A percentile compares a stretch with the other conserved stretches of the same genome.
Conservation (phyloP, 257 asterid species). For the Voacanga thouarsii region DNA sequence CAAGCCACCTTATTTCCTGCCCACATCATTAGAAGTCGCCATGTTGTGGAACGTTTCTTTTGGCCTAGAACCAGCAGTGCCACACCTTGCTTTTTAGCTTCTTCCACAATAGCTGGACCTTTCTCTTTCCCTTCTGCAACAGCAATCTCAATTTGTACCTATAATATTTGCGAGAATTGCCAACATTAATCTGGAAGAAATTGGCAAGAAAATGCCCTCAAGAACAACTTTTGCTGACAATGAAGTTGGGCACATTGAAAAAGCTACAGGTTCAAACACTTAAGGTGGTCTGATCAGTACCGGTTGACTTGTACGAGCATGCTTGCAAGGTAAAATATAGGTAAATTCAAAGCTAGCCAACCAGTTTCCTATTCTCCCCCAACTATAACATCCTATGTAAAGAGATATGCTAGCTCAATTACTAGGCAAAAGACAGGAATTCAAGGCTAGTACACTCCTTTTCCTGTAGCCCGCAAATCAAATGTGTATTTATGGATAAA, state of each 20-base stretch:
- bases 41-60: slow-evolving; percentile 59
- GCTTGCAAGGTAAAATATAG: too few relatives aligned
- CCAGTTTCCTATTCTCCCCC: too few relatives aligned
- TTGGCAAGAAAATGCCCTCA: neutral
- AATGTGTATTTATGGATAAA: neutral
- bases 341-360: too few relatives aligned
- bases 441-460: too few relatives aligned
- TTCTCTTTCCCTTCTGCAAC: slow-evolving; percentile 70
- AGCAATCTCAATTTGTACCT: slow-evolving; percentile 54
- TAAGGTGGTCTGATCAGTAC: too few relatives aligned
- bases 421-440: too few relatives aligned
- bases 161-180: neutral
- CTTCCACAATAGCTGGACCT: slow-evolving; percentile 62
- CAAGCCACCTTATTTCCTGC: slow-evolving; percentile 41
- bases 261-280: too few relatives aligned
- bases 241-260: neutral
- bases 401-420: too few relatives aligned
- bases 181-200: neutral
- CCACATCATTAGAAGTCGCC: slow-evolving; percentile 81
- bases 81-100: slow-evolving; percentile 46
- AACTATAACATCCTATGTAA: too few relatives aligned
- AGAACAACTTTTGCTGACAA: neutral
- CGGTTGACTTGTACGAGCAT: too few relatives aligned
- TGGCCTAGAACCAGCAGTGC: slow-evolving; percentile 65
- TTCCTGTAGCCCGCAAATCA: too few relatives aligned